Conservation (phyloP, 305 asterid genomes). For the Stenogyne calaminthoides region DNA sequence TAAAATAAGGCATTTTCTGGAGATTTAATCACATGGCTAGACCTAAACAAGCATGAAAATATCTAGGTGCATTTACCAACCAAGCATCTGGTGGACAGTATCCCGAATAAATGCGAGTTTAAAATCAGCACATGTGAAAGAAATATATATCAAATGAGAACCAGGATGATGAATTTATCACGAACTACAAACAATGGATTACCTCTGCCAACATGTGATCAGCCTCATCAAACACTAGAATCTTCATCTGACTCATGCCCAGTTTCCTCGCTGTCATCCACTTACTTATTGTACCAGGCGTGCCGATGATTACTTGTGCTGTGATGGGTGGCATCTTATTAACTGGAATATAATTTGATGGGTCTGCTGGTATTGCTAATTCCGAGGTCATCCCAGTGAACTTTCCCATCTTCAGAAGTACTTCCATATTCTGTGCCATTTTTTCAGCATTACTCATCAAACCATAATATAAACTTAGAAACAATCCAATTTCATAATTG, state of each 20-base stretch:
- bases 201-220: conserved; percentile 97
- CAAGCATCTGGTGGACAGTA: neutral
- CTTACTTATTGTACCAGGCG: conserved; percentile 88
- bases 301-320: conserved; percentile 86
- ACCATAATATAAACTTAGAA: neutral
- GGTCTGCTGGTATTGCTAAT: conserved; percentile 68
- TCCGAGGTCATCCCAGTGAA: conserved; percentile 76
- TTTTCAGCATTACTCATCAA: conserved; percentile 18
- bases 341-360: conserved; percentile 51
- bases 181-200: conserved; percentile 22
- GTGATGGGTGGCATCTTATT: conserved; percentile 60
- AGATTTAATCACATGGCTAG: conserved; percentile 23
- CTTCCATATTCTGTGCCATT: conserved; percentile 80
- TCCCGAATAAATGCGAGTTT: neutral
- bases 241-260: conserved; percentile 73
- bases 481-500: conserved; percentile 6
- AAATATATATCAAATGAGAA: neutral
- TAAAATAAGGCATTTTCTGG: conserved; percentile 24
- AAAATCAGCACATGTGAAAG: conserved; percentile 9
- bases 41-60: conserved; percentile 1
- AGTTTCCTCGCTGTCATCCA: conserved; percentile 71
- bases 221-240: conserved; percentile 96
- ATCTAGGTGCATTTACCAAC: conserved; percentile 15
- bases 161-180: conserved; percentile 17
- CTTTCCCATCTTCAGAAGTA: conserved; percentile 88